These are phyloP conservation scores for Escallonia herrerae DNA, from an alignment of 129 eudicot genomes.

Conservation along the genomic window DNA sequence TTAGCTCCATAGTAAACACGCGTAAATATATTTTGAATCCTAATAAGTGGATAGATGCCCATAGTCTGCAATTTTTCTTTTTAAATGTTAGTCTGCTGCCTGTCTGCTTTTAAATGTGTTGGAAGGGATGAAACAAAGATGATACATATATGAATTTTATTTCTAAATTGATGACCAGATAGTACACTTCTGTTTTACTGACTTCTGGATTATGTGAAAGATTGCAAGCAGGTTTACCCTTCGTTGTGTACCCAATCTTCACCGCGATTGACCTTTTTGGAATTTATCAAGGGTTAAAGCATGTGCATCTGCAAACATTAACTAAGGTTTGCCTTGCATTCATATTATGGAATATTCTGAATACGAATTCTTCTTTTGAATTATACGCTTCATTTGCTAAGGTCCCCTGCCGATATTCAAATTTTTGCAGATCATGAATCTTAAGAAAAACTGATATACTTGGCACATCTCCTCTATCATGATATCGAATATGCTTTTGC, in stretches of 20 bases:
- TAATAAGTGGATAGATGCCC: too few species aligned
- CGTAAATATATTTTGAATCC: too few species aligned
- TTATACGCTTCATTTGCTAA: not conserved
- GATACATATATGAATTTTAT: too few species aligned
- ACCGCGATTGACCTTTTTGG: slow-evolving; percentile 78
- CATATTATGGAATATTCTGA: slow-evolving; percentile 1
- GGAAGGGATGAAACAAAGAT: too few species aligned
- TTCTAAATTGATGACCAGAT: not conserved
- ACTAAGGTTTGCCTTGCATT: slow-evolving; percentile 65
- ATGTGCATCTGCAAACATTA: slow-evolving; percentile 84
- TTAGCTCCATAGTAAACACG: too few species aligned
- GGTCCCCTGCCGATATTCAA: not conserved
- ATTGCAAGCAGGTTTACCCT: slow-evolving; percentile 82
- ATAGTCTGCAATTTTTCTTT: too few species aligned
- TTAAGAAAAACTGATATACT: too few species aligned
- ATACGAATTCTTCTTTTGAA: not conserved
- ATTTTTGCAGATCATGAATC: not conserved
- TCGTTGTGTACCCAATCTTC: slow-evolving; percentile 79
- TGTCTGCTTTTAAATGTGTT: too few species aligned
- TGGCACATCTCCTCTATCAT: too few species aligned
- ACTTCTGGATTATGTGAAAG: slow-evolving; percentile 37
- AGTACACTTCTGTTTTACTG: slow-evolving; percentile 4
- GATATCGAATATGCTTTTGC: too few species aligned
- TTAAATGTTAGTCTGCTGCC: too few species aligned
- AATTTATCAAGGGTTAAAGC: slow-evolving; percentile 81